Evolutionary conservation across 371 early-diverging fungal genomes (phyloP), one percentile per base, ranked within the genome.

Genomic region (Mucor circinelloides): DNA sequence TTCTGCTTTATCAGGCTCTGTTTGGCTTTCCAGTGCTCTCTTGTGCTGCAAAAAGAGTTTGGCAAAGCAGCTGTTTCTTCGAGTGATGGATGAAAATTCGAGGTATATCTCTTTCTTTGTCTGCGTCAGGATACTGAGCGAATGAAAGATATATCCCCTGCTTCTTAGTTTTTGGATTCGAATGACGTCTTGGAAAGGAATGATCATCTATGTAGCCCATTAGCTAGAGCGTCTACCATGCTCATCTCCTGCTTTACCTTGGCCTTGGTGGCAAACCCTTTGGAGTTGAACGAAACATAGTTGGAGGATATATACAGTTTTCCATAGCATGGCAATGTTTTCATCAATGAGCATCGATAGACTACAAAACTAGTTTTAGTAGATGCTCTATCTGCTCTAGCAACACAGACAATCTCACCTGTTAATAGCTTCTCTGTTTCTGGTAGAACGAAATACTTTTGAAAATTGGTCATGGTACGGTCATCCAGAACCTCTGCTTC

Each of bases 261-360:
- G 9, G 86, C 81, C 46, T 85, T 76, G 2, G 83, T 81, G 1
- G 87, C 89, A 63, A 89, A 81, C 2, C 85, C 75, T 64, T 83
- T 86, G 6, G 91, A 89, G 60, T 86, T 87, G 70, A 87, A 93
- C 54, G 88, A 90, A 6, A 93, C 67, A 68, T 87, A 85, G 66
- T 87, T 77, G 25, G 78, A 75, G 0, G 93, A 90, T 21, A 93
- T 77, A 62, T 90, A 92, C 0, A 93, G 58, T 30, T 85, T 85
- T 23, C 94, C 94, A 40, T 85, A 88, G 46, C 77, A 80, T 31
- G 80, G 93, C 57, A 84, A 67, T 55, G 78, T 78, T 44, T 80
- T 78, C 73, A 78, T 70, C 9, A 82, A 64, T 15, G 80, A 82
- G 28, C 78, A 85, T 25, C 85, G 79, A 55, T 78, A 80, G 1